Conservation (phyloP, 2,329 filamentous ascomycete species). For the Paracamarosporium sp. region DNA sequence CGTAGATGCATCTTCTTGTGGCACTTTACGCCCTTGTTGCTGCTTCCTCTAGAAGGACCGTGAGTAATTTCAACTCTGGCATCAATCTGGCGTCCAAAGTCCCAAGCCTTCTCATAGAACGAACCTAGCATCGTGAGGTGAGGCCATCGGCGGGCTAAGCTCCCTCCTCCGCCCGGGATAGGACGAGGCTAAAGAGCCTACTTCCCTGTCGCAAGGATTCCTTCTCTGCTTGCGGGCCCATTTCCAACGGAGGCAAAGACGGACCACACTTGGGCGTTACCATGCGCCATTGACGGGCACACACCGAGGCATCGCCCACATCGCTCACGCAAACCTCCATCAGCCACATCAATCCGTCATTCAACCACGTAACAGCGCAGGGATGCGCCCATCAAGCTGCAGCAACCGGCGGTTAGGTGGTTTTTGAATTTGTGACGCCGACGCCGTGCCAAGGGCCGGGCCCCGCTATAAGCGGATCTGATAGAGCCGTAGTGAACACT, state of each 20-base stretch:
- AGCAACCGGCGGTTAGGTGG: background rate
- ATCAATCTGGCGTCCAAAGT: constrained; percentile 8
- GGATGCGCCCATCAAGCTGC: background rate
- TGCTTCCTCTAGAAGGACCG: background rate
- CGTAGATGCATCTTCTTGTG: constrained; percentile 10
- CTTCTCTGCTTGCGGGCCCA: background rate
- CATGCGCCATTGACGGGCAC: constrained; percentile 1
- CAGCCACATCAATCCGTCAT: constrained; percentile 1
- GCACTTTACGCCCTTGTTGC: background rate
- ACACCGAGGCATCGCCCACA: background rate
- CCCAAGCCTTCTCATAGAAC: constrained; percentile 27
- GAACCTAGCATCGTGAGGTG: constrained; percentile 23
- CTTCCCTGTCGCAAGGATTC: background rate
- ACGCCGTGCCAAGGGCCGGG: constrained; percentile 9
- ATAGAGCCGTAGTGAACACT: constrained; percentile 28
- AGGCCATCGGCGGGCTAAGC: background rate
- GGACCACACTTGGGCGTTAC: constrained; percentile 1
- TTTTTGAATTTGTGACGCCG: constrained; percentile 6
- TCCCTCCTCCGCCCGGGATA: background rate
- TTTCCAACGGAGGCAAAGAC: background rate
- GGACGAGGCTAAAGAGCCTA: background rate
- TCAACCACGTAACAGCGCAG: constrained; percentile 3
- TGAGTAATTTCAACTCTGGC: background rate
- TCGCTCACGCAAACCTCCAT: background rate
- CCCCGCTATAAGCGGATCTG: constrained; percentile 38